Evolutionary conservation across 257 asterid genomes (phyloP), one percentile per base, ranked within the genome.

Genomic region (Ophiorrhiza pumila): DNA sequence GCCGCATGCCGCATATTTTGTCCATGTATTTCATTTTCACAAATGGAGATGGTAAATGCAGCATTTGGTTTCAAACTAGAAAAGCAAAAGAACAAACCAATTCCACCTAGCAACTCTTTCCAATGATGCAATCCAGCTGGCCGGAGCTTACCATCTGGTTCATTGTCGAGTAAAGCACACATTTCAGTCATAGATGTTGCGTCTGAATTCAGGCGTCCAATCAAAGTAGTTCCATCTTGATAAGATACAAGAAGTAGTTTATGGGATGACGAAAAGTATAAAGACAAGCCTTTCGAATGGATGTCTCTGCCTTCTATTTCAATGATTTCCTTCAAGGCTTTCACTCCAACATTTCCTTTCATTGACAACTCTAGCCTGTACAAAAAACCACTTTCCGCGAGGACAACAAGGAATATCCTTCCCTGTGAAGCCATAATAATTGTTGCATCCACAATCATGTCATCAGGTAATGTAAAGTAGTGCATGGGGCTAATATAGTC

Each of bases 41-140:
- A 92, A 80, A 95, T 78, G n/a, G 97, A 90, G 71, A 95, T 84
- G 64, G 91, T 89, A 72, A 88, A 84, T 65, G 86, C 80, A 67
- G 90, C 86, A 76, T 92, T 92, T 52, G 98, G 81, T 78, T 92
- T 95, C 79, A 89, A 81, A 84, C 83, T 90, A 31, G 98, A 92
- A 79, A 87, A 92, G 86, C 98, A 95, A 76, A 87, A 89, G 80
- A 90, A 87, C 64, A 95, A 78, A 62, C 94, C 94, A 86, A 85
- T 77, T 68, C 97, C 96, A 79, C 88, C 82, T 49, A 84, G 71
- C 70, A 95, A 85, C 83, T 92, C 98, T 78, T 84, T 95, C 96
- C 96, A 95, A 45, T 87, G 95, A 88, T 95, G 96, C 88, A 95
- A 84, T 76, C 97, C 95, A 65, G 97, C 99, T 75, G 97, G 89